Base-by-base conservation (phyloP, 805 yeast species). In the Starmerella vaccinii region DNA sequence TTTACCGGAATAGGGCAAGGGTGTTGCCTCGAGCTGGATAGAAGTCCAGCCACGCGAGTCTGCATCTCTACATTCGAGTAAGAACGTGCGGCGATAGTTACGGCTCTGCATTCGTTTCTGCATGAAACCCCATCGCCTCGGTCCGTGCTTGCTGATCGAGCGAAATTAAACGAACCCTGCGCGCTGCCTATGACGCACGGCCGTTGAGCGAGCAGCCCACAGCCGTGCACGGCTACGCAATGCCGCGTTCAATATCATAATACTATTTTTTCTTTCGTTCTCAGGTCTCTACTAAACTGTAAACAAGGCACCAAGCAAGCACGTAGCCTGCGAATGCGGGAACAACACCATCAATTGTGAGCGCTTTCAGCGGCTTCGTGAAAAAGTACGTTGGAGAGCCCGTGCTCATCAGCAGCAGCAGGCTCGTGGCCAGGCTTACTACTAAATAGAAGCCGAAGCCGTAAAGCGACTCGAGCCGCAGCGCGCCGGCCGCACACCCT, bases 401-500 rank as follows among this genome's bases (percentile, higher is more conserved):
- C 2, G 38, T 19, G 1, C 32, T 9, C 15, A 49, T 19, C 8
- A 53, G 23, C 21, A 57, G 23, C 21, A 50, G 42, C 13, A 71
- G 15, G 53, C 71, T 68, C 1, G 55, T 46, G 22, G 52, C 49
- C 12, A 37, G 24, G 33, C 29, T 37, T 0, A 27, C 9, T 1
- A 63, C 54, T 0, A 71, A 16, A 54, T 75, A 77, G 58, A 74
- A 70, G 2, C 61, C 54, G 50, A 79, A 67, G 13, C 84, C 84
- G 18, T 64, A 39, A 19, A 69, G 52, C 3, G 81, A 72, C 52
- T 77, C 76, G 22, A 78, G 65, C 51, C 72, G 72, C 26, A 79
- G 59, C 27, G 78, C 71, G 5, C 84, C 84, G 15, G 79, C 77
- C 18, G 74, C 74, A 3, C 74, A 59, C 13, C 84, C 84, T 27